Evolutionary conservation across 345 rosid species (phyloP).

Genomic region (Arabis hirsuta): DNA sequence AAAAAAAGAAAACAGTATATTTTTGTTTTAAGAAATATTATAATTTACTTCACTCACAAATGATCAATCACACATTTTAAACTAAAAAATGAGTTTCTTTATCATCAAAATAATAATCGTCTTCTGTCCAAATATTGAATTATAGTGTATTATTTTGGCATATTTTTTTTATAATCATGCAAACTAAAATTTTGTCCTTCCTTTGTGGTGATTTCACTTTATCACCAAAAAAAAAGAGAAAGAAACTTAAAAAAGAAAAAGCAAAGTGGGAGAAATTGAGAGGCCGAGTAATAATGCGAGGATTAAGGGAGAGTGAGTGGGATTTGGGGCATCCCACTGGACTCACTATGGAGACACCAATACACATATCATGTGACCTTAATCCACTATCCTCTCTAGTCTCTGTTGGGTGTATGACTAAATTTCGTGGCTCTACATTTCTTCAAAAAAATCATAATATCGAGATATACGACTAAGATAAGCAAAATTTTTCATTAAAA

Average conservation of each 20-base stretch:
- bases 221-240: neutral
- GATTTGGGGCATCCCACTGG: conserved; percentile 30
- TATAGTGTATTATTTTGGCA: neutral
- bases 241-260: neutral
- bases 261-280: conserved; percentile 16
- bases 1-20: no score
- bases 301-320: conserved; percentile 39
- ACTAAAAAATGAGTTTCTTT: no score
- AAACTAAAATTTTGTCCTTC: conserved; percentile 7
- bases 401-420: conserved; percentile 2
- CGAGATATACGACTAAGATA: neutral
- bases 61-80: no score
- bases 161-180: neutral
- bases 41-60: no score
- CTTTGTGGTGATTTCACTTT: conserved; percentile 25
- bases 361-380: conserved; percentile 39
- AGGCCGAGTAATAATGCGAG: conserved; percentile 39
- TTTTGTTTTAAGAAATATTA: no score
- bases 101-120: no score
- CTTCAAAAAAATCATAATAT: neutral
- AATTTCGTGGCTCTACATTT: conserved; percentile 12
- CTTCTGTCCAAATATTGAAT: no score
- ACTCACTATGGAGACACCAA: conserved; percentile 37
- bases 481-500: neutral
- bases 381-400: conserved; percentile 39